A percentile compares a stretch with the other conserved stretches of the same genome.
phyloP scores from a whole-genome alignment of 495 filamentous ascomycete genomes.

The Pseudevernia furfuracea region DNA sequence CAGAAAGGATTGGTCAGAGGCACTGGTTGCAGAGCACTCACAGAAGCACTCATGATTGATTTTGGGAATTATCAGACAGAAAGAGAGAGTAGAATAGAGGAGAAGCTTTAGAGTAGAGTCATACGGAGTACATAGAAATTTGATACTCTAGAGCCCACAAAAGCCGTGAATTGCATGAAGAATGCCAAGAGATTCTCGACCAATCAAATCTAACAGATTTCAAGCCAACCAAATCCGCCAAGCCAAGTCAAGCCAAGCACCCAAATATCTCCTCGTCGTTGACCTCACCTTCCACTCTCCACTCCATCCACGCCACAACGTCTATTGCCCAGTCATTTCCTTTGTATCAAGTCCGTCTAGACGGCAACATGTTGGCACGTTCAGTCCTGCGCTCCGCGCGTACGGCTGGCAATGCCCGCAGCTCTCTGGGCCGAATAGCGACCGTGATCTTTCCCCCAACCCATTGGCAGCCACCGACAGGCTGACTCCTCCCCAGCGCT shows the following conservation, averaged over 20 bases:
- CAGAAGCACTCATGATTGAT: conserved; percentile 13
- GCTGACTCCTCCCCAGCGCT: conserved; percentile 14
- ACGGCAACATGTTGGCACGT: conserved; percentile 72
- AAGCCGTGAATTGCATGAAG: too few relatives aligned
- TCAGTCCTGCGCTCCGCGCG: conserved; percentile 74
- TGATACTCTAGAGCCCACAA: background rate
- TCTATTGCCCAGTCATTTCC: conserved; percentile 12
- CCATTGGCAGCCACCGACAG: conserved; percentile 30
- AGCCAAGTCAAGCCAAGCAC: conserved; percentile 4
- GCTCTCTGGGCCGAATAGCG: conserved; percentile 43
- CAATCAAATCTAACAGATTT: conserved; percentile 12
- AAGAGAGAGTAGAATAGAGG: background rate
- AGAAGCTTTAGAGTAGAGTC: too few relatives aligned
- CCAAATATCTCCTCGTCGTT: conserved; percentile 9
- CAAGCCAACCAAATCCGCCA: conserved; percentile 2
- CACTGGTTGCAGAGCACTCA: conserved; percentile 11
- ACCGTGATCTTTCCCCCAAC: conserved; percentile 38
- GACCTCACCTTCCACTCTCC: conserved; percentile 5
- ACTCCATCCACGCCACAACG: conserved; percentile 2
- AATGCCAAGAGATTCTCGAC: too few relatives aligned
- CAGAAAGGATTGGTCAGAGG: background rate
- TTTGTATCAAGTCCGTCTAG: conserved; percentile 13
- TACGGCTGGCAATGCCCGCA: conserved; percentile 58
- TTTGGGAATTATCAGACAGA: background rate
- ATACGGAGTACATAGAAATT: background rate